Percentiles rank a stretch among this genome's conserved stretches.
Conservation (phyloP, 2,329 filamentous ascomycete species). For the Ophiostoma populinum region DNA sequence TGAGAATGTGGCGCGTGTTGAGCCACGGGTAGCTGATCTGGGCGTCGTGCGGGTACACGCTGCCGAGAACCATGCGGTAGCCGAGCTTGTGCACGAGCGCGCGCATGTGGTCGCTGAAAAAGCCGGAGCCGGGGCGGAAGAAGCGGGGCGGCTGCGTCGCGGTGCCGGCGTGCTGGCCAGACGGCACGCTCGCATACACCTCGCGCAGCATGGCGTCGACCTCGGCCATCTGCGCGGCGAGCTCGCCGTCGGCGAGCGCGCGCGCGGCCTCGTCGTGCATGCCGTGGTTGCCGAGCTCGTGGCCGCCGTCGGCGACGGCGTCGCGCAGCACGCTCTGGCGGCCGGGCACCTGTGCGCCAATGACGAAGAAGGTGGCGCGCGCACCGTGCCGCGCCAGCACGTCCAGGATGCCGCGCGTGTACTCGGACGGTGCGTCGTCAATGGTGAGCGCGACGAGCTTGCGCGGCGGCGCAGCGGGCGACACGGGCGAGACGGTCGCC, state of each 20-base stretch:
- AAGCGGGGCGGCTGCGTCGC: constrained; percentile 33
- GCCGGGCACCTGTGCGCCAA: constrained; percentile 55
- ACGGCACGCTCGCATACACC: constrained; percentile 34
- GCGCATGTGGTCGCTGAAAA: constrained; percentile 61
- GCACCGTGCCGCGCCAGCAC: constrained; percentile 49
- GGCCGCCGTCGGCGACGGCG: constrained; percentile 37
- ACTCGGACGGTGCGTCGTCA: constrained; percentile 64
- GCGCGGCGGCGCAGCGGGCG: constrained; percentile 8
- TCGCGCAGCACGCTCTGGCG: constrained; percentile 35
- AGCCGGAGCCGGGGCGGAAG: constrained; percentile 71
- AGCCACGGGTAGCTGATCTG: constrained; percentile 53
- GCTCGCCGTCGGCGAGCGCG: constrained; percentile 36
- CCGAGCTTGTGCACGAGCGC: constrained; percentile 39
- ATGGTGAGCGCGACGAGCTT: constrained; percentile 70
- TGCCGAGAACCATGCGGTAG: constrained; percentile 61
- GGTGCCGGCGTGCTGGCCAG: constrained; percentile 8
- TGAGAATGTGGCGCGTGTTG: constrained; percentile 66
- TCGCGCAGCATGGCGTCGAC: constrained; percentile 44
- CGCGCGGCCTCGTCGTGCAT: constrained; percentile 71
- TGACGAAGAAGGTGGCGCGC: constrained; percentile 75
- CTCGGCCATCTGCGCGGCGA: constrained; percentile 43
- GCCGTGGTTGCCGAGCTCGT: constrained; percentile 74
- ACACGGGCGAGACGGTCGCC: neutral
- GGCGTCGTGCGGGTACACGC: constrained; percentile 82
- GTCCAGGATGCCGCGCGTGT: constrained; percentile 53